Percentiles rank a stretch among this genome's conserved stretches.
Conservation (phyloP, 225 moss, liverwort and hornwort species). For the Straminergon stramineum region DNA sequence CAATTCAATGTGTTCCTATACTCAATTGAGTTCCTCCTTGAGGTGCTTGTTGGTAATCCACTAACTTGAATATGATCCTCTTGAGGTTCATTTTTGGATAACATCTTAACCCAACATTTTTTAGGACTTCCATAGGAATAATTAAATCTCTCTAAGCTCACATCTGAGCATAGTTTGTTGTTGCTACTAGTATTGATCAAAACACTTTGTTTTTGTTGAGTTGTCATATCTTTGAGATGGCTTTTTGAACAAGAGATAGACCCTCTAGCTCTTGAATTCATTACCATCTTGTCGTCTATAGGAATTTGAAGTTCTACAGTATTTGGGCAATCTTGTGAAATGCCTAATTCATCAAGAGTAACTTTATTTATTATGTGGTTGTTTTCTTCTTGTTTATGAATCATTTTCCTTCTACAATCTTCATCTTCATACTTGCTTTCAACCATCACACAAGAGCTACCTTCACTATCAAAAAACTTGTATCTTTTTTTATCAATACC, state of each 20-base stretch:
- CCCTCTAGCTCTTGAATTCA: neutral
- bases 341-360: neutral
- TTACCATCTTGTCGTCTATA: neutral
- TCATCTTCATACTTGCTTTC: neutral
- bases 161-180: neutral
- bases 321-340: neutral
- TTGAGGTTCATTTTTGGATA: neutral
- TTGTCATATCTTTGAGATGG: constrained; percentile 6
- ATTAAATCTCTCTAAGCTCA: neutral
- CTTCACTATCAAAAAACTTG: neutral
- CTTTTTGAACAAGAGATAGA: neutral
- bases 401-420: neutral
- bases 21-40: neutral
- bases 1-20: neutral
- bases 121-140: neutral
- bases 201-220: neutral
- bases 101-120: neutral
- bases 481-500: neutral
- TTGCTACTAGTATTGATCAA: neutral
- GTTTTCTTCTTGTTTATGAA: neutral
- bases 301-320: neutral
- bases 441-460: neutral
- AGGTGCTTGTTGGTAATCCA: neutral
- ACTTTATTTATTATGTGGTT: neutral
- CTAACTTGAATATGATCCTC: neutral